Evolutionary conservation across 805 yeast species (phyloP).

Genomic region (Candida morakotiae): DNA sequence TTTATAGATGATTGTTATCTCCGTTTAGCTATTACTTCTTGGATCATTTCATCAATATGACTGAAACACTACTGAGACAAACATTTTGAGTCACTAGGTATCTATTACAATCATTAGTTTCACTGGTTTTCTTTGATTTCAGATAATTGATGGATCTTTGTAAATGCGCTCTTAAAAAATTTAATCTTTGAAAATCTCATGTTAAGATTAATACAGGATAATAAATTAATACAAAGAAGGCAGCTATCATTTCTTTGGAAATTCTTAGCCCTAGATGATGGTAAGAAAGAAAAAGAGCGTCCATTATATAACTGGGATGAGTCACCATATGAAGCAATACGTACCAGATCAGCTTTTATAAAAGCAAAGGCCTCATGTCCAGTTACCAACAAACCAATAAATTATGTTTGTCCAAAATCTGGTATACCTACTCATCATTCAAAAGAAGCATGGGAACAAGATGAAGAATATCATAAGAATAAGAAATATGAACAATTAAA

Average conservation of each 20-base stretch:
- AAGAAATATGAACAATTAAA: conserved; percentile 70
- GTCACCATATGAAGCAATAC: conserved; percentile 81
- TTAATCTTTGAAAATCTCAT: neutral
- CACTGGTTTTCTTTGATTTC: too few species aligned
- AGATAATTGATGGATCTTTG: too few species aligned
- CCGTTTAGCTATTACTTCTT: too few species aligned
- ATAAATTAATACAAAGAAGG: conserved; percentile 11
- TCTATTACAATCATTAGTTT: too few species aligned
- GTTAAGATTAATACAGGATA: conserved; percentile 2
- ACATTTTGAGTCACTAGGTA: too few species aligned
- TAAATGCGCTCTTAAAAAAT: too few species aligned
- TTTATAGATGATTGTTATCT: too few species aligned
- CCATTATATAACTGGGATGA: conserved; percentile 75
- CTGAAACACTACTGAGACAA: too few species aligned
- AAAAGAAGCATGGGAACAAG: conserved; percentile 83
- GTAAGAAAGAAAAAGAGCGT: conserved; percentile 25
- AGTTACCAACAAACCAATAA: conserved; percentile 74
- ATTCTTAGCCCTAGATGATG: conserved; percentile 32
- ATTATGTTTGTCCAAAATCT: conserved; percentile 85
- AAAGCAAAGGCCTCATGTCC: conserved; percentile 88
- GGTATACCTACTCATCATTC: conserved; percentile 97
- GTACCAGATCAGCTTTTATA: conserved; percentile 89
- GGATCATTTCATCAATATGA: too few species aligned
- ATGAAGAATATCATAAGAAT: conserved; percentile 63
- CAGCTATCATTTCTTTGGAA: conserved; percentile 36